Evolutionary conservation across 129 eudicot species (phyloP).

Genomic region (Artemisia tridentata): DNA sequence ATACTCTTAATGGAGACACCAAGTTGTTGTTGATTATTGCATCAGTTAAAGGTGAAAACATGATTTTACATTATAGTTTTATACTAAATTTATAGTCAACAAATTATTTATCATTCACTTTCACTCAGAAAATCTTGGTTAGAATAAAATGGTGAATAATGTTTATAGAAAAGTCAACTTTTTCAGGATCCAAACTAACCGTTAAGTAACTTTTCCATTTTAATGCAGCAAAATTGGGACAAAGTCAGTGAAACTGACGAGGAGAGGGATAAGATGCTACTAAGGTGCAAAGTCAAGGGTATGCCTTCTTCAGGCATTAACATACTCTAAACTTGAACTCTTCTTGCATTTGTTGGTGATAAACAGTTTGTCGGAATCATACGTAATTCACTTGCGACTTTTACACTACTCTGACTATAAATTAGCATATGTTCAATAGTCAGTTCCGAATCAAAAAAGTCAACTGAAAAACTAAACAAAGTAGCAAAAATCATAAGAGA

Average conservation of each 20-base stretch:
- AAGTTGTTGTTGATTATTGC: constrained; percentile 60
- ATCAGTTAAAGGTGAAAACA: constrained; percentile 75
- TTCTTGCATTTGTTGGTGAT: constrained; percentile 87
- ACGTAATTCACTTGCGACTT: constrained; percentile 55
- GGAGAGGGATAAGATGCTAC: constrained; percentile 92
- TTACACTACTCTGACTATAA: constrained; percentile 69
- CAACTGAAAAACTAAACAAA: too few relatives aligned
- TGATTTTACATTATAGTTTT: background rate
- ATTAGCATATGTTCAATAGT: too few relatives aligned
- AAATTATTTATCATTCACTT: background rate
- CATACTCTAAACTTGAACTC: constrained; percentile 72
- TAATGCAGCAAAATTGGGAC: too few relatives aligned
- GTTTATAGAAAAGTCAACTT: background rate
- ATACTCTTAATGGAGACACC: constrained; percentile 51
- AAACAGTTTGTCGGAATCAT: constrained; percentile 60
- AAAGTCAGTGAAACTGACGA: constrained; percentile 86
- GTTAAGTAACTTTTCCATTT: too few relatives aligned
- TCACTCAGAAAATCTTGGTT: too few relatives aligned
- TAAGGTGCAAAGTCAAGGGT: constrained; percentile 76
- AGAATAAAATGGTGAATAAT: too few relatives aligned
- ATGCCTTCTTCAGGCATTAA: constrained; percentile 74
- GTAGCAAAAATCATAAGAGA: too few relatives aligned
- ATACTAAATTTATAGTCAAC: too few relatives aligned
- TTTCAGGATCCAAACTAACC: too few relatives aligned
- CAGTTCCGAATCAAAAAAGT: too few relatives aligned